phyloP scores from a whole-genome alignment of 768 basidiomycete genomes.

The Daedaleopsis nitida region DNA sequence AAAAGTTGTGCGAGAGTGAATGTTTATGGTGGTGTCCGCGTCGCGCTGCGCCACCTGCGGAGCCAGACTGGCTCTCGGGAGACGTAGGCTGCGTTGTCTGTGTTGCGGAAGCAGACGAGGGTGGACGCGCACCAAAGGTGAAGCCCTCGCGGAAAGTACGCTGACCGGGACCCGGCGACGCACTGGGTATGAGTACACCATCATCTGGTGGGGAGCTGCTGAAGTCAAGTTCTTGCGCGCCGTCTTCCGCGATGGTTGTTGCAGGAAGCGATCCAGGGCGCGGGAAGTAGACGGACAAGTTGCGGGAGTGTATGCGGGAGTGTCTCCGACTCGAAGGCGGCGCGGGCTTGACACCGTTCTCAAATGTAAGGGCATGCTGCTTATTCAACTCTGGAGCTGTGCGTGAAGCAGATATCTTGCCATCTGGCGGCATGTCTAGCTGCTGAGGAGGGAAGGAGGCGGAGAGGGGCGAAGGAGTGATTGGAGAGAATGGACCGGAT shows the following conservation, averaged over 20 bases:
- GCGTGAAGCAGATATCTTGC: slow-evolving; percentile 19
- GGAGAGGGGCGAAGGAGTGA: slow-evolving; percentile 53
- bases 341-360: slow-evolving; percentile 18
- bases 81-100: slow-evolving; percentile 22
- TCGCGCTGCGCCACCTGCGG: slow-evolving; percentile 38
- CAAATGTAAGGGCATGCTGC: slow-evolving; percentile 5
- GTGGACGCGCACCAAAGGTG: slow-evolving; percentile 63
- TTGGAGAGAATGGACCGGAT: slow-evolving; percentile 52
- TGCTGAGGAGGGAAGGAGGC: slow-evolving; percentile 38
- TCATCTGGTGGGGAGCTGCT: slow-evolving; percentile 24
- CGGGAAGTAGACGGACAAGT: slow-evolving; percentile 91
- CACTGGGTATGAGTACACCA: slow-evolving; percentile 48
- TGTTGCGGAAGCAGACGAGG: slow-evolving; percentile 31
- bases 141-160: slow-evolving; percentile 55
- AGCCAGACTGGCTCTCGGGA: slow-evolving; percentile 26
- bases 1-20: slow-evolving; percentile 92
- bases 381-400: slow-evolving; percentile 20
- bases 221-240: slow-evolving; percentile 46
- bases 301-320: slow-evolving; percentile 83
- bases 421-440: slow-evolving; percentile 9
- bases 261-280: slow-evolving; percentile 66
- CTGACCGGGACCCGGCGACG: slow-evolving; percentile 38
- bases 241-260: slow-evolving; percentile 69
- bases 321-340: slow-evolving; percentile 43
- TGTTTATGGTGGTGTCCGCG: slow-evolving; percentile 92